A percentile compares a stretch with the other conserved stretches of the same genome.
Evolutionary conservation across 2,329 filamentous ascomycete species (phyloP).

Genomic region (Magnaporthiopsis poae): DNA sequence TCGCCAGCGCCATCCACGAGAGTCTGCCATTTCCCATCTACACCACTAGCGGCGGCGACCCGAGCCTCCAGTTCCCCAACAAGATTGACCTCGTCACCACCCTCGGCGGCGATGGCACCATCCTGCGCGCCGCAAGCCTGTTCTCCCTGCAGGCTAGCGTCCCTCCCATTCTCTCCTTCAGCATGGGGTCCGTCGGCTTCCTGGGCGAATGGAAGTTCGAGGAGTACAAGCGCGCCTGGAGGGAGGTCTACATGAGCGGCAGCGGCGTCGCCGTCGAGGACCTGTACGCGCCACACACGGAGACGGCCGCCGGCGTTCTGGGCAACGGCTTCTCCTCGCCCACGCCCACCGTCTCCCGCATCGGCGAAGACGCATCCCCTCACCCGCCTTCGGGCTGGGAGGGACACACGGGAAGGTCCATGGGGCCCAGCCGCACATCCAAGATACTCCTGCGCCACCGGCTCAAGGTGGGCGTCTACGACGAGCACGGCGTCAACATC

Average conservation of each 20-base stretch:
- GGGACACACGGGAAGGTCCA: slow-evolving; percentile 65
- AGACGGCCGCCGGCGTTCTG: slow-evolving; percentile 23
- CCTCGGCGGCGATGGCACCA: slow-evolving; percentile 86
- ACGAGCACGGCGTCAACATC: slow-evolving; percentile 53
- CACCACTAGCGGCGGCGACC: slow-evolving; percentile 36
- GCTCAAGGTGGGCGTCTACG: slow-evolving; percentile 76
- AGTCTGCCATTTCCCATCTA: slow-evolving; percentile 66
- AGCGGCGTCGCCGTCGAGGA: slow-evolving; percentile 41
- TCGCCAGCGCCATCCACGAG: slow-evolving; percentile 62
- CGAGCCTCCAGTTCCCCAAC: slow-evolving; percentile 48
- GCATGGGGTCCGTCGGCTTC: slow-evolving; percentile 93
- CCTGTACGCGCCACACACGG: slow-evolving; percentile 29
- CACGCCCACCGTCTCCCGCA: slow-evolving; percentile 1
- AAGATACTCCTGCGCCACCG: slow-evolving; percentile 79
- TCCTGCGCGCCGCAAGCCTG: slow-evolving; percentile 73
- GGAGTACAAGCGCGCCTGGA: slow-evolving; percentile 84
- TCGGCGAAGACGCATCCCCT: slow-evolving; percentile 12
- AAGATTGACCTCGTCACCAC: slow-evolving; percentile 86
- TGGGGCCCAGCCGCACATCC: slow-evolving; percentile 64
- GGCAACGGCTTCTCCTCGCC: slow-evolving; percentile 10
- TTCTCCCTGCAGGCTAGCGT: slow-evolving; percentile 75
- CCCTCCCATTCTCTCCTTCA: slow-evolving; percentile 86
- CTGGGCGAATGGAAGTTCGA: slow-evolving; percentile 92
- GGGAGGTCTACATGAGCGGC: slow-evolving; percentile 80
- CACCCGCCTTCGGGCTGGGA: slow-evolving; percentile 48